phyloP scores from a whole-genome alignment of 1,284 basidiomycete genomes.

The Coniferiporia sulphurascens region DNA sequence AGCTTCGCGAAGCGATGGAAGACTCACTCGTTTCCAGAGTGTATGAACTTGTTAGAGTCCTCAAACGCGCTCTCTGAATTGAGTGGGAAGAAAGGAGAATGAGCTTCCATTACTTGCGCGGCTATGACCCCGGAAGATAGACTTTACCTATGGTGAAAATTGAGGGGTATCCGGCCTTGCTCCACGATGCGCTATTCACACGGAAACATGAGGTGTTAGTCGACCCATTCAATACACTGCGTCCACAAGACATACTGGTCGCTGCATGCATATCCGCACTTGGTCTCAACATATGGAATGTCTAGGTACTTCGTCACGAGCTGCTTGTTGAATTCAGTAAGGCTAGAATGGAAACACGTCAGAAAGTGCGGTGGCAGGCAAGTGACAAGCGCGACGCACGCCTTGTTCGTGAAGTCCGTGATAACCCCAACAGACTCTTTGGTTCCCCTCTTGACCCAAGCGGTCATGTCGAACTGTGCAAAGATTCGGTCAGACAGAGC shows the following conservation, averaged over 20 bases:
- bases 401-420: conserved; percentile 77
- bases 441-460: conserved; percentile 91
- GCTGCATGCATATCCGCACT: conserved; percentile 94
- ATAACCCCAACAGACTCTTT: conserved; percentile 88
- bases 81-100: conserved; percentile 17
- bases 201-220: background rate
- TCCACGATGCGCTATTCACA: conserved; percentile 70
- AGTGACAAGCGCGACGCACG: conserved; percentile 32
- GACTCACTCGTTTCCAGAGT: conserved; percentile 72
- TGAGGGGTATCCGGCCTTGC: conserved; percentile 79
- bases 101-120: conserved; percentile 14
- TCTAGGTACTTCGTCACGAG: conserved; percentile 75
- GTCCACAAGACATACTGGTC: conserved; percentile 64
- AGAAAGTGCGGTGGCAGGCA: conserved; percentile 9
- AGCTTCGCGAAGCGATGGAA: background rate
- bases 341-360: conserved; percentile 34
- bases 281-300: conserved; percentile 74
- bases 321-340: conserved; percentile 77
- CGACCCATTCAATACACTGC: conserved; percentile 20
- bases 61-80: conserved; percentile 62
- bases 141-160: conserved; percentile 74
- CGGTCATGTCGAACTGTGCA: conserved; percentile 86
- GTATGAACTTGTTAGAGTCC: conserved; percentile 80
- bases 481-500: conserved; percentile 18
- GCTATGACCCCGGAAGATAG: conserved; percentile 14